Evolutionary conservation across 2,329 filamentous ascomycete genomes (phyloP), one percentile per base, ranked within the genome.

Genomic region (Penicillium sp.): DNA sequence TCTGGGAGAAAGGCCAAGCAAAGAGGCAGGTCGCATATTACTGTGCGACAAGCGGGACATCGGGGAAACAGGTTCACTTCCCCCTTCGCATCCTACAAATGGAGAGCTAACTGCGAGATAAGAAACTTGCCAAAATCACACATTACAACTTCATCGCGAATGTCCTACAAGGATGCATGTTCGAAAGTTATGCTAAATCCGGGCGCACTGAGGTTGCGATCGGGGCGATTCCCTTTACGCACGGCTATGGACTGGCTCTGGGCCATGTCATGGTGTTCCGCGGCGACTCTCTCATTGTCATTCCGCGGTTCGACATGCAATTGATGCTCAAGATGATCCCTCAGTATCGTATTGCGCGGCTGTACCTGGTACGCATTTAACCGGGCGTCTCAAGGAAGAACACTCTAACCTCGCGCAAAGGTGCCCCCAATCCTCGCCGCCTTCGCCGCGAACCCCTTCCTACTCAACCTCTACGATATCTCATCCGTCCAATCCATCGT

Each of bases 141-240:
- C 60, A 62, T 49, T 62, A 62, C 50, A 62, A 62, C 41, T 54
- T 62, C 41, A 62, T 62, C 35, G 54, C 55, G 6, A 62, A 62
- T n/a, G 51, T 55, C 7, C 51, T 62, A 3, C 60, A 62, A 46
- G 15, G 84, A 87, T 56, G 69, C 15, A 56, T 56, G 52, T 50
- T 47, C 29, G 58, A 61, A 19, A 56, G 52, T 13, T 51, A 56
- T 11, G 52, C 35, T 4, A 61, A 61, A 31, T 51, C 46, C 1
- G 58, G 58, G 15, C 58, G 58, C 4, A 61, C 35, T 19, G 58
- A 61, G 15, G 38, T 51, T 5, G 58, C 53, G 21, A 45, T 61
- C 9, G 58, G 58, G 4, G 52, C 52, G 3, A 56, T 61, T 26
- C 52, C 58, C n/a, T 49, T 61, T 11, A 51, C 52, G 6, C 58